Base-by-base conservation (phyloP, 75 land plant species). In the Larix kaempferi region DNA sequence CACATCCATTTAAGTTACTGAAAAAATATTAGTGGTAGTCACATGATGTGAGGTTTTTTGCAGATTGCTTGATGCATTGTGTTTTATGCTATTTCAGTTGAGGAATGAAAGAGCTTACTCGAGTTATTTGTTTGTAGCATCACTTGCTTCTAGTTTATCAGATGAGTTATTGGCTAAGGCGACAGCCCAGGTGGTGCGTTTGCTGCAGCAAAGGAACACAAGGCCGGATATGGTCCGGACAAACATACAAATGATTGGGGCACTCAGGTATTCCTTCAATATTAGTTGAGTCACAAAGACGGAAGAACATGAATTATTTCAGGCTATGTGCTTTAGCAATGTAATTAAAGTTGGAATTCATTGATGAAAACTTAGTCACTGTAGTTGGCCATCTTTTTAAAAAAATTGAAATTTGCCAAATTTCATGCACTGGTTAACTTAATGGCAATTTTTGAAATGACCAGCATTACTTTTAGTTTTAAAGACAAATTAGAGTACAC, bases 181-280 rank as follows among this genome's bases (percentile, higher is more conserved):
- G 56, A 98, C 98, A 19, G 63, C 81, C 61, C 91, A 86, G 73
- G 94, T 95, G 74, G 95, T 98, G 41, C 79, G 74, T 35, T 76
- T 90, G 35, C 81, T 98, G 79, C 87, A 90, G 83, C 88, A 76
- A 41, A 95, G 91, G 79, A 86, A 80, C 37, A 57, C 73, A 49
- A 98, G 93, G 75, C 82, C 96, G 3, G 99, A 98, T 59, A 86
- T 98, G 81, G 93, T 85, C 3, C 89, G 98, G 23, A 93, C 95
- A 80, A 95, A 95, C 75, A 98, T 98, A 57, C 99, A 98, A 76
- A 91, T 98, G 98, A 93, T 95, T 80, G 98, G 99, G 22, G 95
- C 99, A 41, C 84, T 98, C 71, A 96, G 99, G 99, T 95, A 77
- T 56, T 35, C 41, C 16, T 25, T 23, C 23, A n/a, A 27, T 17